Evolutionary conservation across 2,329 filamentous ascomycete genomes (phyloP), one percentile per base, ranked within the genome.

Genomic region (Ceratocystis albifundus): DNA sequence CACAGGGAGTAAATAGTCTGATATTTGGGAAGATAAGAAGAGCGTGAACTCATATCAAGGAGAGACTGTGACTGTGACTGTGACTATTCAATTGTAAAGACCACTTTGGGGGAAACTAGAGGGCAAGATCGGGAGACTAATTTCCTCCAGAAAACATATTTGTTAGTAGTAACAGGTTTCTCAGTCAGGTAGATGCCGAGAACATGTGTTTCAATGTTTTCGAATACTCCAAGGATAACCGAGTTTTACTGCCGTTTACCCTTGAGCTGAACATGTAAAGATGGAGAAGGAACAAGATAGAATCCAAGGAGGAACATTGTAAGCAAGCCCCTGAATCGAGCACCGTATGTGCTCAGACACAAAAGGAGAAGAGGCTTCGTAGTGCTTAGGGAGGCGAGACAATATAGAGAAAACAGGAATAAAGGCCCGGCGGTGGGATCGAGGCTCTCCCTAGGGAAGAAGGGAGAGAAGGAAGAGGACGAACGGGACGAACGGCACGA

Each of bases 261-360:
- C 20, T 28, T 53, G 25, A 53, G 48, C 48, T 53, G 48, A 53
- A 28, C 25, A 28, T 28, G 22, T 10, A 53, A 25, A 50, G 48
- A 10, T 22, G 48, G 48, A 8, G n/a, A 25, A 20, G 48, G n/a
- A 50, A 22, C 17, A 25, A 53, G 48, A 53, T 17, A 25, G 48
- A 53, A 53, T 6, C 48, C 48, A 10, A 59, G 55, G 55, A 30
- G 28, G 15, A 17, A 59, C 55, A 25, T 28, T 15, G 48, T 53
- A 53, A 53, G 48, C 61, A 62, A 62, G 36, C 61, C 61, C 61
- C 61, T 62, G 61, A 62, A 62, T 50, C 32, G n/a, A 36, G 55
- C 4, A 6, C 10, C 30, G 20, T 50, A 63, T 28, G 61, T 30
- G 61, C 61, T 48, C 20, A 50, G 61, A 48, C 61, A n/a, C 15